Conservation (phyloP, 306 rosid genomes). For the Cicer chorassanicum region DNA sequence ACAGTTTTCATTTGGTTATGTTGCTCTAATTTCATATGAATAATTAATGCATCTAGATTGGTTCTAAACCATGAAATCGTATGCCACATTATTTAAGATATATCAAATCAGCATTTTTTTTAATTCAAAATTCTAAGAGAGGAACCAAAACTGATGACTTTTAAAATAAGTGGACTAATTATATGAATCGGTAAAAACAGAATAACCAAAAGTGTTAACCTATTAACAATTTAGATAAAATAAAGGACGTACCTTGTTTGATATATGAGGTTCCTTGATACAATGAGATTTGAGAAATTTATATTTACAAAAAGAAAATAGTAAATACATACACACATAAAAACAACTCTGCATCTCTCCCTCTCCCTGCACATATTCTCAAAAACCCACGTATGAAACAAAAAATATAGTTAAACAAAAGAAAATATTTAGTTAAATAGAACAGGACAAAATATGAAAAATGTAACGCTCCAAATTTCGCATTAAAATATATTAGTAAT, state of each 20-base stretch:
- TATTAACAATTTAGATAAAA: slow-evolving; percentile 36
- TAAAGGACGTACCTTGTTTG: slow-evolving; percentile 76
- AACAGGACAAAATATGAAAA: neutral
- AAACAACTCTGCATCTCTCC: slow-evolving; percentile 23
- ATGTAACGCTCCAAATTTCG: too few species aligned
- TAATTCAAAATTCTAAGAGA: too few species aligned
- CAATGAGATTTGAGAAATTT: slow-evolving; percentile 14
- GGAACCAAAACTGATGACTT: too few species aligned
- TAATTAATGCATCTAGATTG: too few species aligned
- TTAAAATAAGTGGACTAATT: too few species aligned
- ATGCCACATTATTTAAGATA: too few species aligned
- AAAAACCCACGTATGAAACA: neutral
- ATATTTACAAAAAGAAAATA: slow-evolving; percentile 6
- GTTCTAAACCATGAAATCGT: too few species aligned
- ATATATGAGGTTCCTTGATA: slow-evolving; percentile 74
- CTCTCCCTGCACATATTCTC: neutral
- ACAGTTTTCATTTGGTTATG: too few species aligned
- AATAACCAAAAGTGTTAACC: neutral
- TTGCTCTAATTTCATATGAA: too few species aligned
- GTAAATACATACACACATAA: neutral
- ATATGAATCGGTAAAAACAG: too few species aligned
- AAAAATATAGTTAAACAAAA: neutral
- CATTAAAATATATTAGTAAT: too few species aligned
- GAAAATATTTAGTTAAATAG: neutral
- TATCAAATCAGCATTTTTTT: too few species aligned